Conservation (phyloP, 2,329 filamentous ascomycete genomes). For the Cryphonectria naterciae region DNA sequence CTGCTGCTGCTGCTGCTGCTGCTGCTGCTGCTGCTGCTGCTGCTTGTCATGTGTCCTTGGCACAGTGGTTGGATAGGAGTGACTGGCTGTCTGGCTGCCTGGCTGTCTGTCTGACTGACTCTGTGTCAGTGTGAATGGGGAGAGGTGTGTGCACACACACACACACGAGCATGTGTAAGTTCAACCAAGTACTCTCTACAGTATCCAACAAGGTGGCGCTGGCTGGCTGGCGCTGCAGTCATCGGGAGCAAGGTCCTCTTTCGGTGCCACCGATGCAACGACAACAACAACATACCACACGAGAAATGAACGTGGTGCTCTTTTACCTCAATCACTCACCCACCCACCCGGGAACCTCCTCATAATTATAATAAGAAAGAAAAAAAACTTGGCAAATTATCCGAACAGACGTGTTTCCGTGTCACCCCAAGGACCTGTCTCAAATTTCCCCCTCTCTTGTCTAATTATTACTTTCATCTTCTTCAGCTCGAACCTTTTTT, state of each 20-base stretch:
- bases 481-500: background rate
- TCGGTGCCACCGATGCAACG: conserved; percentile 2
- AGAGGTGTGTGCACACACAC: no score
- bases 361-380: conserved; percentile 21
- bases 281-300: background rate
- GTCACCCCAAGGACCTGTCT: conserved; percentile 12
- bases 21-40: background rate
- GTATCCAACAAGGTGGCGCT: background rate
- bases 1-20: background rate
- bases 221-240: background rate
- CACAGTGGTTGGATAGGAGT: background rate
- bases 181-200: no score
- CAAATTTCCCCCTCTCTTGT: background rate
- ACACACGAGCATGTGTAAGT: background rate
- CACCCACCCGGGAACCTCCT: conserved; percentile 15
- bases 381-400: conserved; percentile 28
- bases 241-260: background rate
- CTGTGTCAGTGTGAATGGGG: background rate
- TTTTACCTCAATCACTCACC: conserved; percentile 23
- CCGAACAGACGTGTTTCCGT: conserved; percentile 26
- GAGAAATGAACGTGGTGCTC: background rate
- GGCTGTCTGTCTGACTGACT: background rate
- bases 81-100: background rate
- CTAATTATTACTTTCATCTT: background rate
- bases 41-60: background rate